phyloP scores from a whole-genome alignment of 2,329 filamentous ascomycete genomes.

The Amauroascus niger region DNA sequence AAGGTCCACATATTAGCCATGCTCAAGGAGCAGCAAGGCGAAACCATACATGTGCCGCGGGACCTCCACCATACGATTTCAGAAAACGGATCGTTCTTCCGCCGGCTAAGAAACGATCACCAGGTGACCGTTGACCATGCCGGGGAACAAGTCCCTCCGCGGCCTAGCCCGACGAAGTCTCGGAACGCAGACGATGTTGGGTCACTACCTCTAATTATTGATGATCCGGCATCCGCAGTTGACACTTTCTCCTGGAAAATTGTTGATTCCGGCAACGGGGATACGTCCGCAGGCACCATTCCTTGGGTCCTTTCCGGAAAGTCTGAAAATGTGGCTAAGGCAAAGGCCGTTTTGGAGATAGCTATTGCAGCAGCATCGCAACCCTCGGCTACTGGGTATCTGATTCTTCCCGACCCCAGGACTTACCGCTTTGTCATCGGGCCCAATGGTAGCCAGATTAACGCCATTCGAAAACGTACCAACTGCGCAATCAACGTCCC shows the following conservation, averaged over 20 bases:
- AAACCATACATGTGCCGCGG: slow-evolving; percentile 74
- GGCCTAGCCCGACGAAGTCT: slow-evolving; percentile 46
- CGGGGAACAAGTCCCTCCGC: slow-evolving; percentile 65
- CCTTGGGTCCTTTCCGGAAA: slow-evolving; percentile 82
- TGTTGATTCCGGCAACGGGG: slow-evolving; percentile 44
- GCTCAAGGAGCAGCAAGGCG: slow-evolving; percentile 76
- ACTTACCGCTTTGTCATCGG: slow-evolving; percentile 89
- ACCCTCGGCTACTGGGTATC: slow-evolving; percentile 61
- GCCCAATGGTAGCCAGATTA: slow-evolving; percentile 80
- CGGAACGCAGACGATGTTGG: slow-evolving; percentile 45
- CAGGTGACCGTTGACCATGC: slow-evolving; percentile 87
- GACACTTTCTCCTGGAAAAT: slow-evolving; percentile 76
- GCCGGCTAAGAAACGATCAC: slow-evolving; percentile 72
- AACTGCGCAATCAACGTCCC: slow-evolving; percentile 92
- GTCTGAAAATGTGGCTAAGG: slow-evolving; percentile 69
- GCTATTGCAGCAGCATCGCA: slow-evolving; percentile 54
- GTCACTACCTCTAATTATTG: slow-evolving; percentile 82
- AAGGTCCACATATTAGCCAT: slow-evolving; percentile 71
- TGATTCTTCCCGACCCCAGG: slow-evolving; percentile 78
- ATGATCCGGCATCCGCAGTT: slow-evolving; percentile 57
- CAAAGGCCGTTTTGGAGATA: slow-evolving; percentile 61
- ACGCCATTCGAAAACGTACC: slow-evolving; percentile 82
- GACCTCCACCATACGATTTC: slow-evolving; percentile 68
- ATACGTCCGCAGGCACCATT: slow-evolving; percentile 31
- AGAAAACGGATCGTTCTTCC: slow-evolving; percentile 90